Evolutionary conservation across 2,329 filamentous ascomycete genomes (phyloP).

Genomic region (Ophiostoma australiae): DNA sequence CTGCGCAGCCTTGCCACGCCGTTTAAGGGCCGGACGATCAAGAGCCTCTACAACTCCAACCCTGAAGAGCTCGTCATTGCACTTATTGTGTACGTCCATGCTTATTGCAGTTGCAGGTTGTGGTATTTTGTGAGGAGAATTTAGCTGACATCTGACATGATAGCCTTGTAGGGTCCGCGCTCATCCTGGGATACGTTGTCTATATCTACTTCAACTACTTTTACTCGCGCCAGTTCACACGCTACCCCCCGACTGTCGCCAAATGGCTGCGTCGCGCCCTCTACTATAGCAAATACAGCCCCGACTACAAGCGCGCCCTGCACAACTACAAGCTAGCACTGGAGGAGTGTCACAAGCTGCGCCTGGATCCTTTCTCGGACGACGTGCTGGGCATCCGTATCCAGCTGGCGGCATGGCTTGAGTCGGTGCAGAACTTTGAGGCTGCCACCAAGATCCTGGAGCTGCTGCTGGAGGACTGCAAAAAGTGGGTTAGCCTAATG

Average conservation of each 20-base stretch:
- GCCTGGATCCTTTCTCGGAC: slow-evolving; percentile 83
- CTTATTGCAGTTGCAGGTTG: neutral
- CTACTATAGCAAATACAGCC: slow-evolving; percentile 75
- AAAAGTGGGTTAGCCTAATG: slow-evolving; percentile 54
- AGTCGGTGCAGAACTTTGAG: slow-evolving; percentile 66
- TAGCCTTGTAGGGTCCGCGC: slow-evolving; percentile 37
- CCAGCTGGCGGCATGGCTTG: slow-evolving; percentile 71
- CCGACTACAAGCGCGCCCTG: slow-evolving; percentile 70
- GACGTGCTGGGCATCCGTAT: slow-evolving; percentile 88
- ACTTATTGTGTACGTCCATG: slow-evolving; percentile 38
- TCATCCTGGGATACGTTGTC: slow-evolving; percentile 37
- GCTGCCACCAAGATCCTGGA: slow-evolving; percentile 74
- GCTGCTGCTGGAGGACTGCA: slow-evolving; percentile 65
- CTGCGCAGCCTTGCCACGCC: slow-evolving; percentile 37
- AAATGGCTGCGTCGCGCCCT: slow-evolving; percentile 76
- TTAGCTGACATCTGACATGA: neutral
- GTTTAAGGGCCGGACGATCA: slow-evolving; percentile 39
- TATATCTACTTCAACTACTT: slow-evolving; percentile 52
- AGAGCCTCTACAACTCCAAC: slow-evolving; percentile 39
- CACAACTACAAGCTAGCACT: slow-evolving; percentile 81
- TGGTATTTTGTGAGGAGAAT: neutral
- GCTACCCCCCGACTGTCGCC: slow-evolving; percentile 64
- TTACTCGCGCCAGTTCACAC: slow-evolving; percentile 51
- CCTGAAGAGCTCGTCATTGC: slow-evolving; percentile 43
- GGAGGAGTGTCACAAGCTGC: slow-evolving; percentile 63